Evolutionary conservation across 257 asterid genomes (phyloP), one percentile per base, ranked within the genome.

Genomic region (Rhazya stricta): DNA sequence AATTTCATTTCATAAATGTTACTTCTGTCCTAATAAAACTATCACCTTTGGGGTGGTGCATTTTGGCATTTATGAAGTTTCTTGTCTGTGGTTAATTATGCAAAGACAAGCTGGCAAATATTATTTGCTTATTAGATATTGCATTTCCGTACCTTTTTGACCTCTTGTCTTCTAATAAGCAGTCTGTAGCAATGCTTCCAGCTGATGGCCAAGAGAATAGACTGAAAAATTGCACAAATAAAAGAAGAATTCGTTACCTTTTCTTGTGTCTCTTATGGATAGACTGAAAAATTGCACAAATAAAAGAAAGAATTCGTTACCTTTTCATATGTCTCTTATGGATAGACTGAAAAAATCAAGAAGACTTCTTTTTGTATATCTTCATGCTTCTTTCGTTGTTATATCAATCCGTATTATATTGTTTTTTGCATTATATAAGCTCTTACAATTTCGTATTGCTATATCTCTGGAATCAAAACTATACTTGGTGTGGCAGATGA

Each of bases 401-500:
- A 65, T 36, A 16, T 66, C 8, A 37, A 66, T 1, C 29, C 37
- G 15, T 36, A 36, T 63, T 27, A 9, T 39, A 48, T 69, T 46
- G 21, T 2, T 76, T 48, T 48, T 36, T 46, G 19, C 67, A 75
- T 23, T 46, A 11, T 42, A 60, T 32, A 45, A 23, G 8, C 11
- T 41, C 11, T 12, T 72, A 43, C 32, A 50, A 69, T 60, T 56
- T 21, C n/a, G 53, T 9, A 48, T 36, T 36, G 71, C 65, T 21
- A 4, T 34, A 43, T 62, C 41, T 53, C 34, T 29, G 57, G 50
- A 63, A 67, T 43, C 60, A 29, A 2, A 30, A 29, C 77, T 30
- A 23, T 51, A 62, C 37, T 29, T 81, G 66, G 46, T 46, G 60
- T 84, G 76, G 60, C 83, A 83, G 94, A 87, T 21, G 89, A 84